Base-by-base conservation (phyloP, 1,139 yeast species). In the Hyphopichia pseudoburtonii region DNA sequence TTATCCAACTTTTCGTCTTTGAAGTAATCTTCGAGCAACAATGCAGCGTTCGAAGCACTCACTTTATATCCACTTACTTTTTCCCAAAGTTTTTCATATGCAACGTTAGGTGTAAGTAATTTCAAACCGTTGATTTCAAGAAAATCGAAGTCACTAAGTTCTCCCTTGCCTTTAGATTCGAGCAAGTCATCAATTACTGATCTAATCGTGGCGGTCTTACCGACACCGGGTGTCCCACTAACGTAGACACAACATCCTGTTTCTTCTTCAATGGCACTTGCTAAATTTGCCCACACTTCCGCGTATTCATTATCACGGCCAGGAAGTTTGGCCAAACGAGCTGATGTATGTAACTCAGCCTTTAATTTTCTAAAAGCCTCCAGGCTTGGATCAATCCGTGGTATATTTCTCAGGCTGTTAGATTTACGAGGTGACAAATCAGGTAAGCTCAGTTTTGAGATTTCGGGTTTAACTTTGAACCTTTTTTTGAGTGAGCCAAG, bases 151-250 rank as follows among this genome's bases (percentile, higher is more conserved):
- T 69, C 68, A 12, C 73, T 67, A 23, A 84, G 52, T 36, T 74
- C 80, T 3, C 73, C 76, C 15, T 67, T 66, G 11, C 56, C 54
- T 5, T 66, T 66, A 8, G 73, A 60, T 22, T 64, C 72, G 42
- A 66, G 71, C 38, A 92, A 63, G 50, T 85, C 89, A 19, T 76
- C 72, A 31, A 94, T 75, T 0, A 86, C 97, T 51, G 89, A 96
- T 40, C 95, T 66, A 3, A 92, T 82, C 0, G 97, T 92, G 5
- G 95, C 95, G 0, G 99, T 92, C 57, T 92, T 92, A 11, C 99
- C 99, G 4, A 95, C 90, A 9, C 99, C 99, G 0, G 99, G 98
- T 0, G 97, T 89, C 2, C 99, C 99, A 60, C 96, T 87, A 5
- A 92, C 81, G 53, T 90, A 92, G 5, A 92, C 64, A 51, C 96